phyloP scores from a whole-genome alignment of 805 yeast species.

The Cephaloascus fragrans region DNA sequence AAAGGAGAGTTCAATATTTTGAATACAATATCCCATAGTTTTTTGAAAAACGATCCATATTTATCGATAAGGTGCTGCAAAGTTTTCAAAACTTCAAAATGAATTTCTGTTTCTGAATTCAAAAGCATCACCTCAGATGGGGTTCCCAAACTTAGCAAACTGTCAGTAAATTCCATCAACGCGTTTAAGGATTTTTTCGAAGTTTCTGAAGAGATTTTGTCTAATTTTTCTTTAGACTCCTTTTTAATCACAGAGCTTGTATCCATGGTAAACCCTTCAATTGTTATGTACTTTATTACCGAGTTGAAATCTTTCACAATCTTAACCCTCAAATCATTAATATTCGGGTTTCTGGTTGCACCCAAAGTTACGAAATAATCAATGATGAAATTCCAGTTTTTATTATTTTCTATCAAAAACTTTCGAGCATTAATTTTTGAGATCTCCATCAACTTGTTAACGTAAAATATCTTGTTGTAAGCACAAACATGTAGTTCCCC shows the following conservation, averaged over 20 bases:
- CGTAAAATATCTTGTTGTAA: slow-evolving; percentile 45
- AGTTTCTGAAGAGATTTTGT: slow-evolving; percentile 16
- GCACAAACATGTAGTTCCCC: slow-evolving; percentile 28
- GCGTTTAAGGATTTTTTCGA: slow-evolving; percentile 42
- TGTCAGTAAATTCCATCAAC: slow-evolving; percentile 31
- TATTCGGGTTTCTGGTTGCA: slow-evolving; percentile 27
- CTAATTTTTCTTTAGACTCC: slow-evolving; percentile 3
- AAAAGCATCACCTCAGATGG: slow-evolving; percentile 34
- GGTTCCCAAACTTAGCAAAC: slow-evolving; percentile 24
- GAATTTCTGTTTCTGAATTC: slow-evolving; percentile 60
- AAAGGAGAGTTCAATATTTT: slow-evolving; percentile 54
- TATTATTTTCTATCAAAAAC: slow-evolving; percentile 30
- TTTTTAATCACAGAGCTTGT: not conserved
- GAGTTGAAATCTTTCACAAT: slow-evolving; percentile 44
- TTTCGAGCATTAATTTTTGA: slow-evolving; percentile 41
- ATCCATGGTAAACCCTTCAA: slow-evolving; percentile 22
- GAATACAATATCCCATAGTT: slow-evolving; percentile 72
- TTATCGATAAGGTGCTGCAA: slow-evolving; percentile 69
- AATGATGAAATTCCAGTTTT: slow-evolving; percentile 39
- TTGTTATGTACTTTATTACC: slow-evolving; percentile 31
- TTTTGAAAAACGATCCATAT: slow-evolving; percentile 48
- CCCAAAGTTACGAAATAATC: slow-evolving; percentile 36
- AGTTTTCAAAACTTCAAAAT: slow-evolving; percentile 50
- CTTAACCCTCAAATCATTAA: slow-evolving; percentile 33
- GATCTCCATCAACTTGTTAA: slow-evolving; percentile 43